Percentiles rank a stretch among this genome's conserved stretches.
Conservation (phyloP, 75 land plant genomes). For the Isoetes taiwanensis region DNA sequence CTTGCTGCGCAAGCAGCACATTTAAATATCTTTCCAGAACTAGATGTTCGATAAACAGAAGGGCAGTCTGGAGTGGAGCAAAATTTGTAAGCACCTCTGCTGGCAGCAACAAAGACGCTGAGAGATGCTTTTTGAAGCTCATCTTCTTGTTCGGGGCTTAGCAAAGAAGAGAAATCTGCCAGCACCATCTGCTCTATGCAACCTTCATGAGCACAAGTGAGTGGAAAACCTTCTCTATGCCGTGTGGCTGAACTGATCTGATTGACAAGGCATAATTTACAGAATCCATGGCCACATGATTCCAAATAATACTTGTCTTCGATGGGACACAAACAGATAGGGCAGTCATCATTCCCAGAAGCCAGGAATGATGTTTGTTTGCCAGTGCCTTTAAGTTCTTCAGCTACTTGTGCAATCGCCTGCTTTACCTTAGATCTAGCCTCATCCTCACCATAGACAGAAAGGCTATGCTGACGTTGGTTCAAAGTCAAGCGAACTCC, state of each 20-base stretch:
- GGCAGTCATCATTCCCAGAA: conserved; percentile 24
- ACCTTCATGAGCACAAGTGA: conserved; percentile 31
- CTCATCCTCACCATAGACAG: conserved; percentile 32
- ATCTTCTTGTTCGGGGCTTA: conserved; percentile 39
- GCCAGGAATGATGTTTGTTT: neutral
- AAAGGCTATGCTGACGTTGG: conserved; percentile 38
- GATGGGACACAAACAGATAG: conserved; percentile 64
- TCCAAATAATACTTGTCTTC: conserved; percentile 51
- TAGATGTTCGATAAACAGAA: conserved; percentile 36
- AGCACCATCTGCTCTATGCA: conserved; percentile 30
- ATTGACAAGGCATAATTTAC: conserved; percentile 41
- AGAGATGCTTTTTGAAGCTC: conserved; percentile 65
- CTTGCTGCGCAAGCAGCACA: conserved; percentile 55
- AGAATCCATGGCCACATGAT: conserved; percentile 47
- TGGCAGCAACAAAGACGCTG: conserved; percentile 49
- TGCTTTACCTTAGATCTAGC: conserved; percentile 35
- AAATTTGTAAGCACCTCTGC: conserved; percentile 41
- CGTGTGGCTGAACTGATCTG: conserved; percentile 54
- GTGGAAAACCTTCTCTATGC: conserved; percentile 46
- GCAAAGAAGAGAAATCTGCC: conserved; percentile 34
- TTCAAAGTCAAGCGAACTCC: conserved; percentile 34
- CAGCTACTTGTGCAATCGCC: conserved; percentile 23
- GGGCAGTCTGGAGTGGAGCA: conserved; percentile 87
- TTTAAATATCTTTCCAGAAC: conserved; percentile 22
- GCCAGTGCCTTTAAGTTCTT: conserved; percentile 4